These are phyloP conservation scores for Phoma sp. DNA, from an alignment of 2,329 filamentous ascomycete genomes.

Conservation along the genomic window DNA sequence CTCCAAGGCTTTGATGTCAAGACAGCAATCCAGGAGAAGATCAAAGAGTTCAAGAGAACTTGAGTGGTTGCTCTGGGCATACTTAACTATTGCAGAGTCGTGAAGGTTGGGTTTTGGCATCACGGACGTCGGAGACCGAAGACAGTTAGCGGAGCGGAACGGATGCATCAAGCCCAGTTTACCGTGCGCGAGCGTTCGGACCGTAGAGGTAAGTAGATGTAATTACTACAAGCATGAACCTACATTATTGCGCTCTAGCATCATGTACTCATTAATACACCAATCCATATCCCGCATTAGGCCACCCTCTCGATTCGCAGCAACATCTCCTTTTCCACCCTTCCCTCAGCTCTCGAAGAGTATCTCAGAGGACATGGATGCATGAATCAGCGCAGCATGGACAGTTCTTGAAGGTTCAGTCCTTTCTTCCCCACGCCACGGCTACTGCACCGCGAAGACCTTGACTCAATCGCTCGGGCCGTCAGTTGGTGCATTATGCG, in stretches of 20 bases:
- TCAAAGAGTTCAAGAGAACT: slow-evolving; percentile 40
- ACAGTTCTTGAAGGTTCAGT: not conserved
- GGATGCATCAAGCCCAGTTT: no score
- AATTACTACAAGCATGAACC: not conserved
- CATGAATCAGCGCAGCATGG: not conserved
- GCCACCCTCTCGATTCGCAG: no score
- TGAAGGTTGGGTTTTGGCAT: not conserved
- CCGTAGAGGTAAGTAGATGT: not conserved
- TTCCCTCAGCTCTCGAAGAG: not conserved
- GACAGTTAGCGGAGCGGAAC: no score
- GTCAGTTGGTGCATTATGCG: not conserved
- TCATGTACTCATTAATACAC: not conserved
- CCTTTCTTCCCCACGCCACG: not conserved
- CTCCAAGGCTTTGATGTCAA: slow-evolving; percentile 47
- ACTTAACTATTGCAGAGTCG: not conserved
- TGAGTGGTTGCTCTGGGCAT: not conserved
- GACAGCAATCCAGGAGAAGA: slow-evolving; percentile 47
- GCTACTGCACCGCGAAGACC: not conserved
- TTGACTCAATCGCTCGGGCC: not conserved
- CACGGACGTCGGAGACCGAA: no score
- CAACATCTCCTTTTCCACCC: no score
- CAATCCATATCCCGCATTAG: not conserved
- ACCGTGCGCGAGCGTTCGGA: not conserved
- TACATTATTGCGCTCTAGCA: not conserved
- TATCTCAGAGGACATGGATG: not conserved